Conservation (phyloP, 495 filamentous ascomycete genomes). For the Xylaria sp. region DNA sequence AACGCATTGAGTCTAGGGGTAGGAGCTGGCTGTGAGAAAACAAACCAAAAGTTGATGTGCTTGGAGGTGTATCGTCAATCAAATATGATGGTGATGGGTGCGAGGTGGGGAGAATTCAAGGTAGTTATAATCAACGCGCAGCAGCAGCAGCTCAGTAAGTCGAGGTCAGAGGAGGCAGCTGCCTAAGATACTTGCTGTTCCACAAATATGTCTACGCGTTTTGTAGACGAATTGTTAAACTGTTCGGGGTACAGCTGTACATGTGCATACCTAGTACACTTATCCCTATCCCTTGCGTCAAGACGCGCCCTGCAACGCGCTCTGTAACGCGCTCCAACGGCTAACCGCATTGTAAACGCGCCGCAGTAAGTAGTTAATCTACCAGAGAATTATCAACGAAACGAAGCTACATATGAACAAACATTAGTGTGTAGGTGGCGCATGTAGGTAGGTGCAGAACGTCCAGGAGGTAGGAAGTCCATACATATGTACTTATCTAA, state of each 20-base stretch:
- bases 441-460: too few species aligned
- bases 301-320: conserved; percentile 1
- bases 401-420: too few species aligned
- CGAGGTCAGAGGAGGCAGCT: background rate
- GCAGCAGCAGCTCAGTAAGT: background rate
- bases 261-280: conserved; percentile 1
- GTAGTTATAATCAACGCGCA: too few species aligned
- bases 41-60: background rate
- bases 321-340: background rate
- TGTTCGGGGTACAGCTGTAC: background rate
- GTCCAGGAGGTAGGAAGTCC: too few species aligned
- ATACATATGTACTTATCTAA: too few species aligned
- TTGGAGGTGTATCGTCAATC: background rate
- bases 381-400: too few species aligned
- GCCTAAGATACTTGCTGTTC: background rate
- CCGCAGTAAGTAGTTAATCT: background rate
- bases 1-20: background rate
- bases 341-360: background rate
- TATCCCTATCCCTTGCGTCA: background rate
- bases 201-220: background rate
- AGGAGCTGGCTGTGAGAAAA: background rate
- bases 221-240: background rate
- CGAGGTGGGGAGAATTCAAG: background rate
- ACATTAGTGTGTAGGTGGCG: too few species aligned
- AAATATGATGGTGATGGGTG: background rate